phyloP scores from a whole-genome alignment of 768 basidiomycete species.

The Calocybe gangraenosa region DNA sequence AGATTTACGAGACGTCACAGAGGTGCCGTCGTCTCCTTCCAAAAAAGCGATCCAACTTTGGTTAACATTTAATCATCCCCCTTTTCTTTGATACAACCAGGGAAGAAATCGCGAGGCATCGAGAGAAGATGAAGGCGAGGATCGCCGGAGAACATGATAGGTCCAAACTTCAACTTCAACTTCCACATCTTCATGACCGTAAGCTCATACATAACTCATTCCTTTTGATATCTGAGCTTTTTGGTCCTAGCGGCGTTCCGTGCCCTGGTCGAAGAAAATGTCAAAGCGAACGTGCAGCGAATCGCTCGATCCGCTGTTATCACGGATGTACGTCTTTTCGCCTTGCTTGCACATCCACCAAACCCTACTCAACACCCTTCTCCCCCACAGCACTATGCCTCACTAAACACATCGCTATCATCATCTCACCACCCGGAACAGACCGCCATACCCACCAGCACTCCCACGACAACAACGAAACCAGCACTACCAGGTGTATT shows the following conservation, averaged over 20 bases:
- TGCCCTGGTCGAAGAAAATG: conserved; percentile 41
- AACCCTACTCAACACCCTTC: background rate
- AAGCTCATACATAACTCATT: background rate
- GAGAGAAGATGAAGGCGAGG: conserved; percentile 17
- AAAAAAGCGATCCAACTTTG: background rate
- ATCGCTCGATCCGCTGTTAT: conserved; percentile 17
- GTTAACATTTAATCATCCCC: background rate
- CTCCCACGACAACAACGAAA: too few relatives aligned
- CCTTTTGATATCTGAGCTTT: background rate
- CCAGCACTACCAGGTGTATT: too few relatives aligned
- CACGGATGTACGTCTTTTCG: conserved; percentile 12
- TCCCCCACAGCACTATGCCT: background rate
- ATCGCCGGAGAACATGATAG: conserved; percentile 19
- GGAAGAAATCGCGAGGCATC: conserved; percentile 29
- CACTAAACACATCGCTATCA: too few relatives aligned
- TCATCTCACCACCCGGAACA: background rate
- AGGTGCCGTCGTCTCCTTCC: too few relatives aligned
- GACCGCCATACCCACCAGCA: too few relatives aligned
- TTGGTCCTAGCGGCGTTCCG: conserved; percentile 30
- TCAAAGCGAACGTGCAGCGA: conserved; percentile 24
- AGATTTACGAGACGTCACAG: conserved; percentile 29
- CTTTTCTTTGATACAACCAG: too few relatives aligned
- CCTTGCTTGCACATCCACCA: too few relatives aligned
- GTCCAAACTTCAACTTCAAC: too few relatives aligned
- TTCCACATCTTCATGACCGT: conserved; percentile 26